A percentile compares a stretch with the other conserved stretches of the same genome.
Evolutionary conservation across 345 rosid species (phyloP).

Genomic region (Salix brachista): DNA sequence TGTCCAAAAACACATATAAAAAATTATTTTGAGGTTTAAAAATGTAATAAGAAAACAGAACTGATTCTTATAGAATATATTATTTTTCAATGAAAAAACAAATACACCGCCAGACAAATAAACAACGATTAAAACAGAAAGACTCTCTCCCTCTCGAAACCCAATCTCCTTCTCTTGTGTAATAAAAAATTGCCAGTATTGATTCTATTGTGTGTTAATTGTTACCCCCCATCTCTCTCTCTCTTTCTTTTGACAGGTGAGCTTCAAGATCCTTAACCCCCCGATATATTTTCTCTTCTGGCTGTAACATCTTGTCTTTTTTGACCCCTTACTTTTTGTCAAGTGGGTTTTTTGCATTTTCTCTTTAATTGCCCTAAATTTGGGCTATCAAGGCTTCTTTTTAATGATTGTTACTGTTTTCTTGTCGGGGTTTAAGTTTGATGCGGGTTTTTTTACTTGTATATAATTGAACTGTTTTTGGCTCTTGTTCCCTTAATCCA

Average conservation of each 20-base stretch:
- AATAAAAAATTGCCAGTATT: neutral
- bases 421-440: neutral
- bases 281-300: neutral
- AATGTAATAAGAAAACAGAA: too few relatives aligned
- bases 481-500: neutral
- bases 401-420: neutral
- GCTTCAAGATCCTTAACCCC: slow-evolving; percentile 3
- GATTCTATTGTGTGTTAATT: neutral
- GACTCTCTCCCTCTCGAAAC: neutral
- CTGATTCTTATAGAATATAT: too few relatives aligned
- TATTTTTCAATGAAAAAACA: too few relatives aligned
- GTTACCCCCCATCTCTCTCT: neutral
- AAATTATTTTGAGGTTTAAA: too few relatives aligned
- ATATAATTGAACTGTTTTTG: neutral
- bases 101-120: neutral
- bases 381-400: neutral
- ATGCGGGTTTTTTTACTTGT: neutral
- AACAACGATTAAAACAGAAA: neutral
- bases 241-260: neutral
- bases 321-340: neutral
- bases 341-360: neutral
- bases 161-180: neutral
- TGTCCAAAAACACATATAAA: too few relatives aligned
- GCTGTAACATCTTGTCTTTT: neutral
- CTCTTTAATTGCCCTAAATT: neutral